These are phyloP conservation scores for Fusarium sp. DNA, from an alignment of 2,329 filamentous ascomycete genomes.

Conservation along the genomic window DNA sequence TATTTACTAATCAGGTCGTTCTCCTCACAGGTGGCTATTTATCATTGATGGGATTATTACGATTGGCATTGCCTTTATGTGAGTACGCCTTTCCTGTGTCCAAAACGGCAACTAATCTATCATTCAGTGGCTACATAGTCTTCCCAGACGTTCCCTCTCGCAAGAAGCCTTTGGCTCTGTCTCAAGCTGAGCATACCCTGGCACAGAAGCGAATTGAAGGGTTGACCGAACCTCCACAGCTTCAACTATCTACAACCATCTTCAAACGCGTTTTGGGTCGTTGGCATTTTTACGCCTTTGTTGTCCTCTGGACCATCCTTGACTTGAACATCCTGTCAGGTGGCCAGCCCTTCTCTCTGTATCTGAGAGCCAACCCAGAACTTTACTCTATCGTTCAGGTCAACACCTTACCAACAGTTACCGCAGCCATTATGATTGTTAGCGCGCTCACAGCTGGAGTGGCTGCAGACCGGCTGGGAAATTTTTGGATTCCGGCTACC, in stretches of 20 bases:
- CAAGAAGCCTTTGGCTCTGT: conserved; percentile 48
- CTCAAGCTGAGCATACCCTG: conserved; percentile 45
- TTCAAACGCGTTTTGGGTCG: conserved; percentile 52
- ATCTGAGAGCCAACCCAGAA: conserved; percentile 53
- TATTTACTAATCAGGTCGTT: not conserved
- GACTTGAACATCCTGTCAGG: conserved; percentile 52
- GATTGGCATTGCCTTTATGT: conserved; percentile 63
- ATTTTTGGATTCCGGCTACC: conserved; percentile 51
- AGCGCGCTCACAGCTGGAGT: conserved; percentile 49
- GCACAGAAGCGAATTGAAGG: conserved; percentile 47
- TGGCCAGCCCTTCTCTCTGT: conserved; percentile 54
- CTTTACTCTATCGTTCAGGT: conserved; percentile 54
- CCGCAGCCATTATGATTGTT: conserved; percentile 53
- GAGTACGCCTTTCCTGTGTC: rapidly evolving
- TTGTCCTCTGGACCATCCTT: conserved; percentile 52
- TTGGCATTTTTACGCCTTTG: conserved; percentile 56
- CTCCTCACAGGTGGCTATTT: conserved; percentile 59
- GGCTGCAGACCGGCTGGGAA: conserved; percentile 48
- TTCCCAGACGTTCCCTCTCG: conserved; percentile 49
- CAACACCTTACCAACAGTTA: conserved; percentile 56
- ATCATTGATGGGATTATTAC: conserved; percentile 71
- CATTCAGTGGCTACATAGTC: conserved; percentile 48
- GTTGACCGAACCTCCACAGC: conserved; percentile 45
- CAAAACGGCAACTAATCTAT: not conserved
- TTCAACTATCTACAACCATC: conserved; percentile 49